Evolutionary conservation across 495 filamentous ascomycete genomes (phyloP).

Genomic region (Annulohypoxylon stygium): DNA sequence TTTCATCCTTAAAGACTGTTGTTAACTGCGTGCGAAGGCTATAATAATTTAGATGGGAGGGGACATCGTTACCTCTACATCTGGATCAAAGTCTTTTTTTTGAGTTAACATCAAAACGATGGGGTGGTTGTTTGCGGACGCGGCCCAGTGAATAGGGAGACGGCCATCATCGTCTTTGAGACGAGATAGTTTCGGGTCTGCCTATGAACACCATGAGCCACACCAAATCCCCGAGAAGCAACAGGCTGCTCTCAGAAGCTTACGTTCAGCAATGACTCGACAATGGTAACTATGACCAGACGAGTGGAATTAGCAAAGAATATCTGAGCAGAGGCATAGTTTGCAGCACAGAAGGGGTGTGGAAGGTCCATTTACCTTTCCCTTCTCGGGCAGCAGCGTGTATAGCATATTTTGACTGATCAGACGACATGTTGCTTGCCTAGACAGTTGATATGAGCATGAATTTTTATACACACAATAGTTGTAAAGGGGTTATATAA

Average conservation of each 20-base stretch:
- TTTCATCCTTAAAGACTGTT: conserved; percentile 72
- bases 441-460: neutral
- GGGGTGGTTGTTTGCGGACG: conserved; percentile 81
- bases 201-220: conserved; percentile 60
- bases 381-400: conserved; percentile 93
- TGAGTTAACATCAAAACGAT: conserved; percentile 79
- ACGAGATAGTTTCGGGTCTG: conserved; percentile 81
- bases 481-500: neutral
- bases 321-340: conserved; percentile 22
- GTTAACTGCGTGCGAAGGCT: neutral
- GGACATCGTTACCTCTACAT: conserved; percentile 73
- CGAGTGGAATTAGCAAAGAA: conserved; percentile 32
- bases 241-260: conserved; percentile 46
- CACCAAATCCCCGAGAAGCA: neutral
- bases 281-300: conserved; percentile 64
- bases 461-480: neutral
- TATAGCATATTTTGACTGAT: conserved; percentile 75
- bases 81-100: conserved; percentile 83
- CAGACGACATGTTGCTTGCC: conserved; percentile 39
- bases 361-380: conserved; percentile 68
- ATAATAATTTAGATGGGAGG: neutral
- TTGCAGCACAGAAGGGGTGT: conserved; percentile 15
- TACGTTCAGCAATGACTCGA: conserved; percentile 84
- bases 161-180: conserved; percentile 89
- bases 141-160: conserved; percentile 95